Percentiles rank a stretch among this genome's conserved stretches.
These are phyloP conservation scores for Hyaloscypha variabilis DNA, from an alignment of 495 filamentous ascomycete genomes.

Conservation along the genomic window DNA sequence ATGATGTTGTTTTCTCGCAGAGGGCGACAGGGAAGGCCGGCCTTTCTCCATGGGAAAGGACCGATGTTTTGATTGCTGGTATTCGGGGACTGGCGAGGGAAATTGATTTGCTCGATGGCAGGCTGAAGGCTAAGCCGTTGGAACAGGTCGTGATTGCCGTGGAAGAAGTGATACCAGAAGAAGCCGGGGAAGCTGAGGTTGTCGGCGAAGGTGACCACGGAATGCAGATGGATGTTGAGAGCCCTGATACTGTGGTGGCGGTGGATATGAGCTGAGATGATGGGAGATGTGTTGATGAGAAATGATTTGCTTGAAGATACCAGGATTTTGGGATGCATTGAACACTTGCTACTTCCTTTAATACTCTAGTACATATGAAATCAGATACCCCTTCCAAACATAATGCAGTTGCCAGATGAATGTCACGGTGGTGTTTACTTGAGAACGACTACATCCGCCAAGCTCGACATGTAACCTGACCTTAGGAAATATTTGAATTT, in stretches of 20 bases:
- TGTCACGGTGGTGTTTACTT: not conserved
- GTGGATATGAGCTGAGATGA: conserved; percentile 14
- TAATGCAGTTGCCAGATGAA: not conserved
- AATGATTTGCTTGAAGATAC: conserved; percentile 2
- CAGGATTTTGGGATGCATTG: not conserved
- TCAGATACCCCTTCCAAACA: not conserved
- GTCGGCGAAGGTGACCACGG: conserved; percentile 12
- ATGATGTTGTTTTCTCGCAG: conserved; percentile 42
- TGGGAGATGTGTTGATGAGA: not conserved
- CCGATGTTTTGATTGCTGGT: conserved; percentile 42
- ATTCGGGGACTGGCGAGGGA: conserved; percentile 40
- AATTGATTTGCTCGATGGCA: conserved; percentile 36
- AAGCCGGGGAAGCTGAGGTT: conserved; percentile 3
- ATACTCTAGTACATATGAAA: not conserved
- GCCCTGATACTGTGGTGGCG: conserved; percentile 29
- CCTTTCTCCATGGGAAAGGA: conserved; percentile 45
- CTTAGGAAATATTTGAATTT: not conserved
- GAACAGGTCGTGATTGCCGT: conserved; percentile 35
- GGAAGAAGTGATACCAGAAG: conserved; percentile 9
- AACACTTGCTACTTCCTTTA: not conserved
- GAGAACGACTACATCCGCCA: not conserved
- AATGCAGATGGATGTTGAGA: conserved; percentile 31
- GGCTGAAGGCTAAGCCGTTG: conserved; percentile 35
- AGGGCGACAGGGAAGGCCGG: conserved; percentile 37
- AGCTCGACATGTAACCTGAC: not conserved